Base-by-base conservation (phyloP, 768 basidiomycete species). In the Xanthoconium stramineum region DNA sequence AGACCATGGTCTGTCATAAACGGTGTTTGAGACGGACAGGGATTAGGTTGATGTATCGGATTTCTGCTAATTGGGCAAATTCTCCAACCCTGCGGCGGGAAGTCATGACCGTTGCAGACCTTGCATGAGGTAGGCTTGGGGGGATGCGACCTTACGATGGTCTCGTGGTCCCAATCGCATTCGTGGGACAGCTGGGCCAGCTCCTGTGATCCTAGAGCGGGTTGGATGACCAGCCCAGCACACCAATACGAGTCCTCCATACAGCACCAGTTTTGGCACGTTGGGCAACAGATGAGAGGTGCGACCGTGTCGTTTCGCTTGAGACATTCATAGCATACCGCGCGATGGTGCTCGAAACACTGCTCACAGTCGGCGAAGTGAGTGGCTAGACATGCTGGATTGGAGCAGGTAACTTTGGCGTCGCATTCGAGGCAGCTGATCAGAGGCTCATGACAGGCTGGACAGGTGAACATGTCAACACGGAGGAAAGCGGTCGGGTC, bases 231-330 rank as follows among this genome's bases (percentile, higher is more conserved):
- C 9, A 54, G 13, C 5, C 65, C 65, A 5, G 44, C 24, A 37
- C 65, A 67, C 65, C 65, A 64, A 1, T 44, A 7, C 9, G 17
- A 11, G 52, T 67, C 62, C 29, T 54, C 49, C 12, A 36, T 50
- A 11, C 62, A 67, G 42, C 50, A 40, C 56, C 61, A 64, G 14
- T 0, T 14, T 38, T 49, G 14, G 24, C 65, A 61, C 4, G 0
- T 9, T 30, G 53, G 29, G 17, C 59, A 67, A 28, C 30, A 8
- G 33, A 56, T 24, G 37, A 65, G 53, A 14, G 57, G 10, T 20
- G 59, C 20, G 8, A 52, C 13, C 8, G 33, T 32, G 12, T 55
- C 38, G 20, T 20, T 47, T 33, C 39, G 24, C 14, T 15, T 17
- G 5, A 61, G 49, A 48, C 59, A 65, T 4, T 50, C 17, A 14